A percentile compares a stretch with the other conserved stretches of the same genome.
These are phyloP conservation scores for Pseudogymnoascus sp. DNA, from an alignment of 2,329 filamentous ascomycete species.

Conservation along the genomic window DNA sequence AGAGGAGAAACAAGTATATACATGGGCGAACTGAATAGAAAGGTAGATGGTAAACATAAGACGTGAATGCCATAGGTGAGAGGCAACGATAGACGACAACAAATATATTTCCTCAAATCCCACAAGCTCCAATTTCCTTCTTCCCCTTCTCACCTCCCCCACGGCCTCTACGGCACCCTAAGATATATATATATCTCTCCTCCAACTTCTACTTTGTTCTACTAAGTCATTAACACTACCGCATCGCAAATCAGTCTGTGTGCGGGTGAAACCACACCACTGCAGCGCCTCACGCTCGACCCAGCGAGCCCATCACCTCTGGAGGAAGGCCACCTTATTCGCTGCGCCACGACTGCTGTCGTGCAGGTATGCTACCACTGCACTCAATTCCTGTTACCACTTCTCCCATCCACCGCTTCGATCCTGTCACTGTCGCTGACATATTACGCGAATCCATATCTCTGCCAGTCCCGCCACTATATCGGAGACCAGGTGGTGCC, in stretches of 20 bases:
- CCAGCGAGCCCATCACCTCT: neutral
- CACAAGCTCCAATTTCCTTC: no score
- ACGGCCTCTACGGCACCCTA: no score
- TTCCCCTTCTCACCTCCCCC: no score
- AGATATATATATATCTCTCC: neutral
- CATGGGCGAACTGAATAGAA: no score
- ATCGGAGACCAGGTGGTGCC: no score
- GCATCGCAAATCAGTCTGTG: neutral
- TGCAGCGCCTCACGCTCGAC: neutral
- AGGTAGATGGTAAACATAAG: no score
- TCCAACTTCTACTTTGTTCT: neutral
- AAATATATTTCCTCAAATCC: no score
- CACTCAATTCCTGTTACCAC: neutral
- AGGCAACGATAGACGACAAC: no score
- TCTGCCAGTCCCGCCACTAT: no score
- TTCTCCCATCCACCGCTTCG: neutral
- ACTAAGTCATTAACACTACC: neutral
- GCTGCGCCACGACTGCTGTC: neutral
- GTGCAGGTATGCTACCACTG: neutral
- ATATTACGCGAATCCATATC: no score
- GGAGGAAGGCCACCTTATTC: neutral
- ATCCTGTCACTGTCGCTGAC: neutral
- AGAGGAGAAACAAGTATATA: no score
- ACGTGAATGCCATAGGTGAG: no score
- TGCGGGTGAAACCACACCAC: neutral